Percentiles rank a stretch among this genome's conserved stretches.
These are phyloP conservation scores for Graphiopsis chlorocephala DNA, from an alignment of 2,329 filamentous ascomycete genomes.

Conservation along the genomic window DNA sequence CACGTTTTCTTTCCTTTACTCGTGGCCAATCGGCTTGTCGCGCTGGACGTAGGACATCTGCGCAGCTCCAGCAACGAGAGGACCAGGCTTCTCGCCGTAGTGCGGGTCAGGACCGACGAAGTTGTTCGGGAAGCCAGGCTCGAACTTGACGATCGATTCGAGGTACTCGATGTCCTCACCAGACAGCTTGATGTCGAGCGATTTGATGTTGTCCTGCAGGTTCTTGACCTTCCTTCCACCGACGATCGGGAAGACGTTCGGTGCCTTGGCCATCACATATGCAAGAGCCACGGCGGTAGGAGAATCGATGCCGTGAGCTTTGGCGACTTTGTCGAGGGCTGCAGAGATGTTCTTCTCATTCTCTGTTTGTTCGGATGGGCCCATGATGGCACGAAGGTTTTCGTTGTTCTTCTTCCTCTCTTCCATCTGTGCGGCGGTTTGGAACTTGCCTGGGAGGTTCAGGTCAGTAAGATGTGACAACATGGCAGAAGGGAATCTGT, in stretches of 20 bases:
- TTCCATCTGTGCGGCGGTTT: slow-evolving; percentile 45
- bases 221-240: slow-evolving; percentile 67
- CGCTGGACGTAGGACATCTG: slow-evolving; percentile 28
- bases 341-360: slow-evolving; percentile 53
- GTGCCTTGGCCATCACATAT: slow-evolving; percentile 69
- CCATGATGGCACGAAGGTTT: slow-evolving; percentile 31
- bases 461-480: neutral
- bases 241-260: slow-evolving; percentile 71
- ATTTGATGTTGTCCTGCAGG: slow-evolving; percentile 67
- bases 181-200: slow-evolving; percentile 59
- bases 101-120: slow-evolving; percentile 48
- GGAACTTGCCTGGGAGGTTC: slow-evolving; percentile 38
- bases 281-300: slow-evolving; percentile 53
- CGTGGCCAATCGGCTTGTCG: slow-evolving; percentile 33
- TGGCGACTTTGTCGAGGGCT: slow-evolving; percentile 60
- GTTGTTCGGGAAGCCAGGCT: slow-evolving; percentile 64
- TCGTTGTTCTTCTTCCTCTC: slow-evolving; percentile 40
- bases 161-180: slow-evolving; percentile 64
- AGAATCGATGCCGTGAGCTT: slow-evolving; percentile 48
- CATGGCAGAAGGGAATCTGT: neutral
- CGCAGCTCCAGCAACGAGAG: slow-evolving; percentile 28
- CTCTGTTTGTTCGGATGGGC: slow-evolving; percentile 34
- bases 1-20: slow-evolving; percentile 16
- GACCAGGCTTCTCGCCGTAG: slow-evolving; percentile 25
- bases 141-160: slow-evolving; percentile 60